Base-by-base conservation (phyloP, 345 rosid genomes). In the rapeseed (Brassica napus) region DNA sequence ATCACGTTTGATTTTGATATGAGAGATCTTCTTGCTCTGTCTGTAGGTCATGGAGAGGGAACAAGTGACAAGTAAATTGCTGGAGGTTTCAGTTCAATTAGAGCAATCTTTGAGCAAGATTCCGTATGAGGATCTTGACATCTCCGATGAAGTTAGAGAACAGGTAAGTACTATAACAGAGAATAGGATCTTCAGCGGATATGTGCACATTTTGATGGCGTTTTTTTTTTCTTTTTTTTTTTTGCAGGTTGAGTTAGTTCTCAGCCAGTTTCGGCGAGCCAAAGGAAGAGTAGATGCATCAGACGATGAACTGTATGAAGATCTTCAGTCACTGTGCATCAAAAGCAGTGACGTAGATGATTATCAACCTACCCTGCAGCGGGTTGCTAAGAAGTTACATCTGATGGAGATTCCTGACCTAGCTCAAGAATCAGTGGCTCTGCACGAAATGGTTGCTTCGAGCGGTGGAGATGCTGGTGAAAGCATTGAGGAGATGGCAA, bases 91-190 rank as follows among this genome's bases (percentile, higher is more conserved):
- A 6, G 82, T 83, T 8, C 84, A 69, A 74, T 54, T 93, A 83
- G 96, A 93, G 79, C 91, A 88, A 82, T 88, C 93, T 67, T 83
- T 95, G 73, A 86, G 90, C 80, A 82, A 81, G 82, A 86, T 93
- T 79, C 80, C 96, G 21, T 86, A 42, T 73, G 92, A 91, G 70
- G 85, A 82, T 68, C 93, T 95, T 12, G 98, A 91, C 71, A 93
- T 95, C 74, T 91, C 98, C 2, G 98, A 93, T 83, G 99, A 95
- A 91, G 98, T 95, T 69, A 95, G 91, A 76, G 99, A 95, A 75
- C 99, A 91, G 96, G 99, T 95, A 81, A 12, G 21, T 52, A 52
- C 21, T 52, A n/a, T n/a, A n/a, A n/a, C 63, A 24, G 16, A 12
- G 15, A 5, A 55, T 54, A 60, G 1, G 32, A 64, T 16, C 32